A percentile compares a stretch with the other conserved stretches of the same genome.
Evolutionary conservation across 495 filamentous ascomycete genomes (phyloP).

Genomic region (Melanomma pulvis-pyrius): DNA sequence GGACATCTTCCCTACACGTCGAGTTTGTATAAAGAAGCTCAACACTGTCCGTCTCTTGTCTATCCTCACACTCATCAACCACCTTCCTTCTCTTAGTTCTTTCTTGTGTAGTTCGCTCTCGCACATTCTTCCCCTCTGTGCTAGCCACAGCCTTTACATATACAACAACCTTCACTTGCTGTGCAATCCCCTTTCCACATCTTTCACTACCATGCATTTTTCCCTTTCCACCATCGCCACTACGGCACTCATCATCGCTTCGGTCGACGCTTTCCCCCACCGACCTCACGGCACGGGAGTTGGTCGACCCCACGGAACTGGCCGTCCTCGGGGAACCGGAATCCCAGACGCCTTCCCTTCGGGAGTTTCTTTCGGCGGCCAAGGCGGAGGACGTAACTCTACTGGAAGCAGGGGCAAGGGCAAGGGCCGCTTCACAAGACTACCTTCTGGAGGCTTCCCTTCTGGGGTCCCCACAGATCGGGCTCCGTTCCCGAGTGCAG

Average conservation of each 20-base stretch:
- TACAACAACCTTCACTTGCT: slow-evolving; percentile 8
- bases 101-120: slow-evolving; percentile 3
- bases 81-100: slow-evolving; percentile 2
- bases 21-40: neutral
- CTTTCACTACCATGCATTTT: slow-evolving; percentile 12
- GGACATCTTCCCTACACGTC: neutral
- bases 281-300: neutral
- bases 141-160: slow-evolving; percentile 13
- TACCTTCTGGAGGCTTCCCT: neutral
- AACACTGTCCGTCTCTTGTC: neutral
- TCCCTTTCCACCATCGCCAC: slow-evolving; percentile 12
- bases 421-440: neutral
- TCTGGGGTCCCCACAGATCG: neutral
- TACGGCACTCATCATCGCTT: slow-evolving; percentile 6
- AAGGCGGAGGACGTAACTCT: neutral
- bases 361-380: neutral
- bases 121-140: neutral
- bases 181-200: slow-evolving; percentile 7
- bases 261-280: slow-evolving; percentile 5
- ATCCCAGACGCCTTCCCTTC: slow-evolving; percentile 3
- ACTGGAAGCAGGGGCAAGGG: neutral
- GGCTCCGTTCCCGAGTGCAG: neutral
- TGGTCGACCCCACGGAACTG: neutral
- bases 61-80: slow-evolving; percentile 5
- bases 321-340: neutral